Evolutionary conservation across 371 early-diverging fungal species (phyloP).

Genomic region (Apophysomyces elegans): DNA sequence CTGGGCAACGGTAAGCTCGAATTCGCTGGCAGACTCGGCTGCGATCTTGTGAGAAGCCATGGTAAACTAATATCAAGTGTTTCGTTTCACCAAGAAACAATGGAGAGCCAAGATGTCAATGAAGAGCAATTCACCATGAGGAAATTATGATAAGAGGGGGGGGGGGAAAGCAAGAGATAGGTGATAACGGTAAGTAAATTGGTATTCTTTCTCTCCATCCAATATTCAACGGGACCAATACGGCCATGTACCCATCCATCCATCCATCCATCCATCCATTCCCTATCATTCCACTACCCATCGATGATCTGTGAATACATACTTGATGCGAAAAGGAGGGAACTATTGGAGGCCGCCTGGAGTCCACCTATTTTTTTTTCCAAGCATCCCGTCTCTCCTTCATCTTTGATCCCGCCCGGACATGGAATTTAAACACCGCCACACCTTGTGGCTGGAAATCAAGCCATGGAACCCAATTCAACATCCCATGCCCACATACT

Average conservation of each 20-base stretch:
- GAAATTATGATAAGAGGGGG: not conserved
- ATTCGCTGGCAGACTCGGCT: conserved; percentile 77
- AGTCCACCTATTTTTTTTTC: conserved; percentile 4
- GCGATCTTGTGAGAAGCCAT: conserved; percentile 78
- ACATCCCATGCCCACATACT: too few relatives aligned
- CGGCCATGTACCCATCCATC: conserved; percentile 13
- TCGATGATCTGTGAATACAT: conserved; percentile 16
- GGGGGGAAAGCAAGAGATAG: conserved; percentile 20
- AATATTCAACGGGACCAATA: too few relatives aligned
- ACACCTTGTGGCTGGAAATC: not conserved
- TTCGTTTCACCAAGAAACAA: not conserved
- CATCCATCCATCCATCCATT: conserved; percentile 31
- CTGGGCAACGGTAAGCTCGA: conserved; percentile 95
- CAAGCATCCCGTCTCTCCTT: not conserved
- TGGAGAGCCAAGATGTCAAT: not conserved
- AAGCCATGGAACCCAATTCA: too few relatives aligned
- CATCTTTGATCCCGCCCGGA: conserved; percentile 5
- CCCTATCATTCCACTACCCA: conserved; percentile 11
- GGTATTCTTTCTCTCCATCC: not conserved
- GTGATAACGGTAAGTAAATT: not conserved
- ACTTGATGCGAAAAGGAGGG: conserved; percentile 25
- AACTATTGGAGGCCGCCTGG: conserved; percentile 8
- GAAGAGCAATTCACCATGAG: not conserved
- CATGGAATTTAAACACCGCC: not conserved
- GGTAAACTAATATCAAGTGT: conserved; percentile 19